These are phyloP conservation scores for Ogataea pini DNA, from an alignment of 805 yeast genomes.

Conservation along the genomic window DNA sequence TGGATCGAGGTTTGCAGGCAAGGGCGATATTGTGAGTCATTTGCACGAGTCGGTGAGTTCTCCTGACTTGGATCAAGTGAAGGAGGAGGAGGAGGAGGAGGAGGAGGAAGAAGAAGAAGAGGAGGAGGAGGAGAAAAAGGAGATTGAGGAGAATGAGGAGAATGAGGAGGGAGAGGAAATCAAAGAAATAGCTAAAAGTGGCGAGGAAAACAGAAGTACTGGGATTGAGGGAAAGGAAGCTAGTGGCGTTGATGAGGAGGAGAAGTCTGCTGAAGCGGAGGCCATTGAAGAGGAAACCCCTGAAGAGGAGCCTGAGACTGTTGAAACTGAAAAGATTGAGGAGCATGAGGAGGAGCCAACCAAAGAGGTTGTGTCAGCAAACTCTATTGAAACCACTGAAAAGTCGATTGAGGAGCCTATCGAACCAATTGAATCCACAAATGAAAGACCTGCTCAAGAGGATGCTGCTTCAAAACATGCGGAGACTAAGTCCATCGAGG, in stretches of 20 bases:
- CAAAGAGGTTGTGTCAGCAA: too few species aligned
- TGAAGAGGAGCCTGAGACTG: not conserved
- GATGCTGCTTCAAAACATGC: too few species aligned
- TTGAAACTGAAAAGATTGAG: too few species aligned
- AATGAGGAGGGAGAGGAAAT: too few species aligned
- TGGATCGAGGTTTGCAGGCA: conserved; percentile 18
- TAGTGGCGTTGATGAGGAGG: conserved; percentile 1
- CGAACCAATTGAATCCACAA: too few species aligned
- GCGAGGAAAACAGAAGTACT: too few species aligned
- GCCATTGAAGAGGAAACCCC: not conserved
- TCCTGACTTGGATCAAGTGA: conserved; percentile 18
- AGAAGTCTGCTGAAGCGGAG: not conserved
- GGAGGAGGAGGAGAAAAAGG: not conserved
- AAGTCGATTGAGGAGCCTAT: too few species aligned
- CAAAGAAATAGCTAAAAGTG: too few species aligned
- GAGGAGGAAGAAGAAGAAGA: conserved; percentile 8
- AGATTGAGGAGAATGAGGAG: not conserved
- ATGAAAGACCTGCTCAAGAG: too few species aligned
- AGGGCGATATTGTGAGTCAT: conserved; percentile 22
- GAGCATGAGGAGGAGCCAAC: too few species aligned
- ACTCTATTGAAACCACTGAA: too few species aligned
- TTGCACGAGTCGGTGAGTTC: conserved; percentile 20
- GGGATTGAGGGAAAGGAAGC: too few species aligned
- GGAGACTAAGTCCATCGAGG: not conserved
- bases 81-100: conserved; percentile 21